Conservation (phyloP, 371 early-diverging fungal genomes). For the Blyttiomyces sp. region DNA sequence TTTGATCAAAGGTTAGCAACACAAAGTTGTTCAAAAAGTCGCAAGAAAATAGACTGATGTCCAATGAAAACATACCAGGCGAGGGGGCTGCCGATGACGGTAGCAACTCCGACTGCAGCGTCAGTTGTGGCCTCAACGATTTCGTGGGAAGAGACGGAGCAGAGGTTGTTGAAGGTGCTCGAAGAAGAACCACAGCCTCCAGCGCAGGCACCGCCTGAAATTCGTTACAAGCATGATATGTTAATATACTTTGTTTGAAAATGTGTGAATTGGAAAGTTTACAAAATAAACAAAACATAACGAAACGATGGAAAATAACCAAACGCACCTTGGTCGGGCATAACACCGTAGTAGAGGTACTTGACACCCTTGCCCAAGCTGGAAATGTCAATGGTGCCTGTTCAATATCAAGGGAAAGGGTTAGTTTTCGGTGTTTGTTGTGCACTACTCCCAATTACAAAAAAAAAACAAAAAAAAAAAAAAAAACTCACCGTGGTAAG, state of each 20-base stretch:
- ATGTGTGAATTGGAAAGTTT: not conserved
- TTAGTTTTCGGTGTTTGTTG: too few relatives aligned
- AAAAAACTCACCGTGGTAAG: slow-evolving; percentile 23
- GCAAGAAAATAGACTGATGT: too few relatives aligned
- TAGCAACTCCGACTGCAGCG: slow-evolving; percentile 7
- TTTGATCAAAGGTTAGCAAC: too few relatives aligned
- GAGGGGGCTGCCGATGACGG: slow-evolving; percentile 10
- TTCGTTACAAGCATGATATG: slow-evolving; percentile 8
- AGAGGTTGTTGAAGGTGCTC: slow-evolving; percentile 16
- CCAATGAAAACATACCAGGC: too few relatives aligned
- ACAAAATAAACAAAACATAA: not conserved
- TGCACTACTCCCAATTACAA: too few relatives aligned
- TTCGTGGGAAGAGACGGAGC: slow-evolving; percentile 23
- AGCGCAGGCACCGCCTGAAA: not conserved
- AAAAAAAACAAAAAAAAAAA: too few relatives aligned
- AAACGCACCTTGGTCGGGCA: slow-evolving; percentile 22
- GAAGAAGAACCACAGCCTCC: slow-evolving; percentile 18
- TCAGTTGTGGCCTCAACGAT: slow-evolving; percentile 16
- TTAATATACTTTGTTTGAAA: slow-evolving; percentile 12
- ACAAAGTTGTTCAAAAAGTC: too few relatives aligned
- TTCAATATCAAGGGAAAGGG: too few relatives aligned
- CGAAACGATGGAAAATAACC: slow-evolving; percentile 1
- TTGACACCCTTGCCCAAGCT: not conserved
- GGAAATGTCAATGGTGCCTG: slow-evolving; percentile 21
- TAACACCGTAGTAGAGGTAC: slow-evolving; percentile 26